Conservation (phyloP, 2,329 filamentous ascomycete genomes). For the Paracorniculantispora psalliotae region DNA sequence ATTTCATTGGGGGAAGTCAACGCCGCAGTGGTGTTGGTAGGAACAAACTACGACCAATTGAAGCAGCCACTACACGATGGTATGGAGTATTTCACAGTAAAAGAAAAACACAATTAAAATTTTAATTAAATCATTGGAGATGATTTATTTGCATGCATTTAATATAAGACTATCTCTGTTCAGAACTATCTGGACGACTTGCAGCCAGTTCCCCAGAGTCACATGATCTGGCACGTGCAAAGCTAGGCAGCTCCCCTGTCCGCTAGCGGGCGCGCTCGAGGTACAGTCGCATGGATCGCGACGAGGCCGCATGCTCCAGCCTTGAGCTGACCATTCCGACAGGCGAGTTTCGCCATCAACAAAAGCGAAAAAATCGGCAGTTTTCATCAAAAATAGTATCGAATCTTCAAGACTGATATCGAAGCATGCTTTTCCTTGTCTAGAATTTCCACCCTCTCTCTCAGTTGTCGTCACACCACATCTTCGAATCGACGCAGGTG, state of each 20-base stretch:
- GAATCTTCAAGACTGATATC: neutral
- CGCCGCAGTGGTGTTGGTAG: no score
- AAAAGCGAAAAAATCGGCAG: neutral
- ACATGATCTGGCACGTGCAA: constrained; percentile 9
- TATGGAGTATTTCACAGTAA: no score
- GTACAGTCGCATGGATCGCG: constrained; percentile 1
- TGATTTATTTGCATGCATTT: no score
- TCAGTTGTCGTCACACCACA: neutral
- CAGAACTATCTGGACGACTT: no score
- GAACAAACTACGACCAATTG: no score
- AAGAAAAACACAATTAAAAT: no score
- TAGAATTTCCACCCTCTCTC: neutral
- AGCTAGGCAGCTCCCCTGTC: neutral
- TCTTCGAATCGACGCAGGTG: constrained; percentile 1
- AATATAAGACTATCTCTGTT: no score
- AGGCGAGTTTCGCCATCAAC: constrained; percentile 6
- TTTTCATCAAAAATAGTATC: constrained; percentile 9
- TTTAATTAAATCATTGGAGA: no score
- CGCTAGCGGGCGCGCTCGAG: neutral
- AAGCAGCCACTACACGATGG: no score
- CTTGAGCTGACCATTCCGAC: constrained; percentile 5
- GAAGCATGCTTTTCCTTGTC: constrained; percentile 3
- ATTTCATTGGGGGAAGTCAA: no score
- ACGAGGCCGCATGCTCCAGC: neutral
- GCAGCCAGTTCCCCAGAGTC: neutral